Conservation (phyloP, 2,329 filamentous ascomycete genomes). For the Didymella pinodella region DNA sequence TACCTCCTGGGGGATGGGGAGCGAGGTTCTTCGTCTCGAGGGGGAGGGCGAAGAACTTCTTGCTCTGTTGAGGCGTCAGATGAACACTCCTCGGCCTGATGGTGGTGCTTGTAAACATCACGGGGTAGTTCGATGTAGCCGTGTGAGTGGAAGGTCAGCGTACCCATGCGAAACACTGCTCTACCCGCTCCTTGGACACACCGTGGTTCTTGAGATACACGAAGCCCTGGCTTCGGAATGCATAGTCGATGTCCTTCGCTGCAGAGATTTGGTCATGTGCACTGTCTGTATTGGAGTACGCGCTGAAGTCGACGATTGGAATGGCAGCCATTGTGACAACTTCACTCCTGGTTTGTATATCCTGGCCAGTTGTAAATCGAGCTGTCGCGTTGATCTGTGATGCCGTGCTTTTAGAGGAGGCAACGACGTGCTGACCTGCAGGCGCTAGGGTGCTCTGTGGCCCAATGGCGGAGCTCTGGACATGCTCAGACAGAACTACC, state of each 20-base stretch:
- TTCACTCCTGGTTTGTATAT: neutral
- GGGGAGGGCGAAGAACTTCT: conserved; percentile 51
- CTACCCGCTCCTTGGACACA: conserved; percentile 40
- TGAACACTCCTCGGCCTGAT: neutral
- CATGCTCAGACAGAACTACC: neutral
- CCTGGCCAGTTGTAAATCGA: neutral
- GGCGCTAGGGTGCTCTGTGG: neutral
- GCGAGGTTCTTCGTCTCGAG: conserved; percentile 48
- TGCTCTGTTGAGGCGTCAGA: conserved; percentile 27
- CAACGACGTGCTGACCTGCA: conserved; percentile 6
- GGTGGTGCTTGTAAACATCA: no score
- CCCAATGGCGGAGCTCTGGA: neutral
- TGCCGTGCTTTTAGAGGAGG: neutral
- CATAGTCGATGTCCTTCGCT: conserved; percentile 49
- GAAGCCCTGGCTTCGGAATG: conserved; percentile 52
- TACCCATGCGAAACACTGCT: conserved; percentile 43
- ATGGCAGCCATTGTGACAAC: conserved; percentile 25
- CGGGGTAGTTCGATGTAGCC: no score
- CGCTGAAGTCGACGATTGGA: conserved; percentile 43
- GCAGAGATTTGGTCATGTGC: conserved; percentile 27
- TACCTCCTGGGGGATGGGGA: conserved; percentile 51
- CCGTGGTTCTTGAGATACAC: conserved; percentile 54
- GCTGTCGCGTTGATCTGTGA: neutral
- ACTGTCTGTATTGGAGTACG: conserved; percentile 31
- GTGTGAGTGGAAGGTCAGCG: neutral